Conservation (phyloP, 345 rosid genomes). For the Kandelia obovata region DNA sequence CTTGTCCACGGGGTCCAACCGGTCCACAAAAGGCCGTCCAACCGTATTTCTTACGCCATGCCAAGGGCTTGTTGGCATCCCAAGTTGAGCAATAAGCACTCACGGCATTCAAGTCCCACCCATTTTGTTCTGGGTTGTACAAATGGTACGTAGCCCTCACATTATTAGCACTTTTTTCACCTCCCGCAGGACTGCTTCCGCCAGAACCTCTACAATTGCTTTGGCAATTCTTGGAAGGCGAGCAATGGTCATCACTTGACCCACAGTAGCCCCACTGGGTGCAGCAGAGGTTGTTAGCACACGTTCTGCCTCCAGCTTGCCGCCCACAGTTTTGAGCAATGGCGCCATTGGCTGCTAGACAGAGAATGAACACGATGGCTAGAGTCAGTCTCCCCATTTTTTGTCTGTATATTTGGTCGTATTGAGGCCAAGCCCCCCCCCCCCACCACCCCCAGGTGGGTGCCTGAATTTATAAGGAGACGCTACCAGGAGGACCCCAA, state of each 20-base stretch:
- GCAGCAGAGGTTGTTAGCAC: slow-evolving; percentile 22
- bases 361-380: background rate
- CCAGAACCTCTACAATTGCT: slow-evolving; percentile 25
- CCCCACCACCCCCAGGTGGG: too few relatives aligned
- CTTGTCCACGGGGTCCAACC: slow-evolving; percentile 53
- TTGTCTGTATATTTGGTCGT: background rate
- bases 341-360: background rate
- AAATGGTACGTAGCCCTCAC: slow-evolving; percentile 58
- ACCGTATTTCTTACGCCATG: slow-evolving; percentile 58
- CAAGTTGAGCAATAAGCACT: slow-evolving; percentile 62
- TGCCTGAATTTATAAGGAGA: background rate
- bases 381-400: background rate
- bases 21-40: slow-evolving; percentile 72
- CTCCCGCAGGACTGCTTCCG: background rate
- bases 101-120: slow-evolving; percentile 47
- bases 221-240: slow-evolving; percentile 19
- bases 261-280: slow-evolving; percentile 29
- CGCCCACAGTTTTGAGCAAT: slow-evolving; percentile 14
- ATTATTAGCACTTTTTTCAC: slow-evolving; percentile 40
- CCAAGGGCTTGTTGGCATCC: slow-evolving; percentile 53
- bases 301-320: slow-evolving; percentile 29
- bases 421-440: background rate
- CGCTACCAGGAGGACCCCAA: background rate
- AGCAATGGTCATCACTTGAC: slow-evolving; percentile 24
- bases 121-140: slow-evolving; percentile 41